A percentile compares a stretch with the other conserved stretches of the same genome.
Evolutionary conservation across 2,329 filamentous ascomycete species (phyloP).

Genomic region (Aspergillus fumigatiaffinis): DNA sequence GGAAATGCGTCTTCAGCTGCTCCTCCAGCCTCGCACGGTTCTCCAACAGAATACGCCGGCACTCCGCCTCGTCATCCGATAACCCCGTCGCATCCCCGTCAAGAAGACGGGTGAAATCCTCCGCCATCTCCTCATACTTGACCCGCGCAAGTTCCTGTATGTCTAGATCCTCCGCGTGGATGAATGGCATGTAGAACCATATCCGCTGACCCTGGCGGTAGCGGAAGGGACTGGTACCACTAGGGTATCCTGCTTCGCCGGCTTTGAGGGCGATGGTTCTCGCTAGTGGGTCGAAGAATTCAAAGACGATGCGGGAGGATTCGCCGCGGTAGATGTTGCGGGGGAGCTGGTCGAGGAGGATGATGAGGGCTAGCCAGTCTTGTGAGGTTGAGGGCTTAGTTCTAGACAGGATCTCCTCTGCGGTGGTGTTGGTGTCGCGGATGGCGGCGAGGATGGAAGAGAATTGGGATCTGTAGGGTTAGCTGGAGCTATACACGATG

Average conservation of each 20-base stretch:
- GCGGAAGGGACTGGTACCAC: slow-evolving; percentile 29
- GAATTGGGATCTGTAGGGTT: background rate
- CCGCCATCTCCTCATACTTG: slow-evolving; percentile 1
- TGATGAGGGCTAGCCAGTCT: slow-evolving; percentile 45
- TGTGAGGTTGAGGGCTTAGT: slow-evolving; percentile 3
- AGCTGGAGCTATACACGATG: background rate
- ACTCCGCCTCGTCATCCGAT: background rate
- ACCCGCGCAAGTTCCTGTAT: slow-evolving; percentile 1
- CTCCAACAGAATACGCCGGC: background rate
- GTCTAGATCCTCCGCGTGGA: slow-evolving; percentile 43
- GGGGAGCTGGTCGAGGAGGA: slow-evolving; percentile 62
- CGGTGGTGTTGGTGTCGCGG: background rate
- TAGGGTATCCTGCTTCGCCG: slow-evolving; percentile 30
- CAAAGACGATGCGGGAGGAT: slow-evolving; percentile 47
- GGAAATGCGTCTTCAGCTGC: background rate
- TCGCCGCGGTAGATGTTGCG: slow-evolving; percentile 58
- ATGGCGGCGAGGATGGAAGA: background rate
- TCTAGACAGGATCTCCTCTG: background rate
- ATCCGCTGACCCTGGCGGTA: slow-evolving; percentile 38
- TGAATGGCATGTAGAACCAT: slow-evolving; percentile 60
- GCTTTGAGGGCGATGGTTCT: slow-evolving; percentile 41
- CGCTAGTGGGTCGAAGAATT: slow-evolving; percentile 54
- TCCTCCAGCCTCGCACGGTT: background rate
- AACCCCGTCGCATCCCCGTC: background rate
- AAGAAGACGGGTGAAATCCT: slow-evolving; percentile 1